Conservation (phyloP, 495 filamentous ascomycete genomes). For the Polyplosphaeria fusca region DNA sequence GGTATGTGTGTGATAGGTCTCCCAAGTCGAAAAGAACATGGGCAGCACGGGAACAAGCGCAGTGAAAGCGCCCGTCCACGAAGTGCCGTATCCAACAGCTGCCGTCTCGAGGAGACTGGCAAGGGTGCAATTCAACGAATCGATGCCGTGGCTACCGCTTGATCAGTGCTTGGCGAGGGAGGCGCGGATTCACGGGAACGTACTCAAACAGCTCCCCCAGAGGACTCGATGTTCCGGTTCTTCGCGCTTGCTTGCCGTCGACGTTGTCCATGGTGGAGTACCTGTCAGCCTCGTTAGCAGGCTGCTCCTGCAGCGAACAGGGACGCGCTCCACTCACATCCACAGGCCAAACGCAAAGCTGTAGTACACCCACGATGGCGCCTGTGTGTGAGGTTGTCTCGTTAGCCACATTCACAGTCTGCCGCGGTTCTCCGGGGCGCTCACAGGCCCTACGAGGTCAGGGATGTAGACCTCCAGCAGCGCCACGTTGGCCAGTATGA, state of each 20-base stretch:
- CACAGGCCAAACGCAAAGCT: constrained; percentile 91
- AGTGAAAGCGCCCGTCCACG: constrained; percentile 81
- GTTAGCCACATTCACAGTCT: constrained; percentile 2
- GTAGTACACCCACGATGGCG: constrained; percentile 87
- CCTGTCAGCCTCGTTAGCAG: constrained; percentile 40
- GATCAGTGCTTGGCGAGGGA: constrained; percentile 38
- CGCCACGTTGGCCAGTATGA: constrained; percentile 82
- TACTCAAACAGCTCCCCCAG: constrained; percentile 95
- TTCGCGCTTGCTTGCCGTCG: constrained; percentile 92
- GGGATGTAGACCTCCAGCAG: constrained; percentile 80
- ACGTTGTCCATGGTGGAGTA: constrained; percentile 99
- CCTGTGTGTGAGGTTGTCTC: constrained; percentile 46
- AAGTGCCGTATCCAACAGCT: constrained; percentile 83
- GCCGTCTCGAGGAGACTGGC: constrained; percentile 84
- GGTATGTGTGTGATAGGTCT: constrained; percentile 98
- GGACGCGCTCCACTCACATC: constrained; percentile 57
- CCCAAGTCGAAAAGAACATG: constrained; percentile 99
- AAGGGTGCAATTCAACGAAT: constrained; percentile 94
- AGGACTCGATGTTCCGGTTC: constrained; percentile 91
- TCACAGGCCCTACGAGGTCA: constrained; percentile 85
- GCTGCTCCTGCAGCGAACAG: not conserved
- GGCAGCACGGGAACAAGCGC: constrained; percentile 86
- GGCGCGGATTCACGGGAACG: constrained; percentile 22
- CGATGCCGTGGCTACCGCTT: constrained; percentile 75
- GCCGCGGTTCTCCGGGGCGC: constrained; percentile 27